Evolutionary conservation across 768 basidiomycete genomes (phyloP).

Genomic region (Suillus alpinus): DNA sequence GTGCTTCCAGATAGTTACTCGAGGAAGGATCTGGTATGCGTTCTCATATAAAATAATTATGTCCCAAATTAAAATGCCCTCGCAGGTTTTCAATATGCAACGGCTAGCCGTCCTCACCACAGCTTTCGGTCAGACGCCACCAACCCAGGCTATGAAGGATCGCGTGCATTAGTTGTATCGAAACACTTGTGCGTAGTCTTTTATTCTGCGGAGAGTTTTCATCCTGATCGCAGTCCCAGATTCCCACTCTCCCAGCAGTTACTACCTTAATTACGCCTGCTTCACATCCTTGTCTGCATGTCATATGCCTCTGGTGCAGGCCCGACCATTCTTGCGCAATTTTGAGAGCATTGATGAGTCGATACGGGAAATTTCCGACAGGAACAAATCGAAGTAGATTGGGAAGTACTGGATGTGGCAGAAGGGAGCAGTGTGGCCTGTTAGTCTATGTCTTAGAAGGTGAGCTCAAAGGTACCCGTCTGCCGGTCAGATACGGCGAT

Average conservation of each 20-base stretch:
- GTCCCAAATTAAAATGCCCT: not conserved
- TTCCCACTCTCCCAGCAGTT: slow-evolving; percentile 92
- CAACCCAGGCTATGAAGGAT: slow-evolving; percentile 99
- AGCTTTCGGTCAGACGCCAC: slow-evolving; percentile 84
- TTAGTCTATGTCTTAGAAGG: slow-evolving; percentile 5
- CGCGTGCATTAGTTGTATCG: slow-evolving; percentile 96
- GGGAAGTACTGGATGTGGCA: slow-evolving; percentile 77
- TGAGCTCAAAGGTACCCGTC: not conserved
- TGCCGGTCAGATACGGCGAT: not conserved
- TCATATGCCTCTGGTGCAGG: slow-evolving; percentile 98
- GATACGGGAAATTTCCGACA: slow-evolving; percentile 70
- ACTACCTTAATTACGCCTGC: slow-evolving; percentile 83
- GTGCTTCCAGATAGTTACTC: slow-evolving; percentile 83
- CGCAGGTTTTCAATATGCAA: slow-evolving; percentile 94
- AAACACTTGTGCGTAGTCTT: slow-evolving; percentile 63
- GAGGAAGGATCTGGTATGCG: slow-evolving; percentile 82
- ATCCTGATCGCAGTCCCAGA: slow-evolving; percentile 46
- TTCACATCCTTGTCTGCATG: slow-evolving; percentile 88
- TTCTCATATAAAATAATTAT: not conserved
- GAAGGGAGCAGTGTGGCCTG: slow-evolving; percentile 35
- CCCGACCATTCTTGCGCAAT: slow-evolving; percentile 90
- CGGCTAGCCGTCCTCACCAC: slow-evolving; percentile 94
- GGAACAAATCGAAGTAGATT: slow-evolving; percentile 79
- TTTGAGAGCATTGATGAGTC: slow-evolving; percentile 84
- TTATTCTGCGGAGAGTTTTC: not conserved